phyloP scores from a whole-genome alignment of 768 basidiomycete species.

The Terana coerulea region DNA sequence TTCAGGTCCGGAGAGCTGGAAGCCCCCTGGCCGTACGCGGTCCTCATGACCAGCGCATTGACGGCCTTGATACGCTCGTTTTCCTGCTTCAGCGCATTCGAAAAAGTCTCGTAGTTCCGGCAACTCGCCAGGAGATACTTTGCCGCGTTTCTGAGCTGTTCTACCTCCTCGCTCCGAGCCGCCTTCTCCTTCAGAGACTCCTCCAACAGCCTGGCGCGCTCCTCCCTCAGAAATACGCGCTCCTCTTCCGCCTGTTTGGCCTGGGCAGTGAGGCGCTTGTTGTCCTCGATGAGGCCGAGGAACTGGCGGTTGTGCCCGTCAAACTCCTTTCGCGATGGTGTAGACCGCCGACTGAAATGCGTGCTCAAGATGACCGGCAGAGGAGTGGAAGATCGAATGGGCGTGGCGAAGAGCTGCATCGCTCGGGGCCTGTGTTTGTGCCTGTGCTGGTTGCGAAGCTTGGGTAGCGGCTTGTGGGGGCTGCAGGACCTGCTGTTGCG shows the following conservation, averaged over 20 bases:
- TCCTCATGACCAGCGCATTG: constrained; percentile 3
- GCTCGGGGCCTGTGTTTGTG: too few species aligned
- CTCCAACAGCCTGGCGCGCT: constrained; percentile 1
- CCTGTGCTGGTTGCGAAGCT: too few species aligned
- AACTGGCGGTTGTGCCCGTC: not conserved
- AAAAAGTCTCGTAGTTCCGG: not conserved
- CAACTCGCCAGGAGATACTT: not conserved
- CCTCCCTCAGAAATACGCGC: not conserved
- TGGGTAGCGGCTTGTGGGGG: too few species aligned
- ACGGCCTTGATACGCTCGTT: not conserved
- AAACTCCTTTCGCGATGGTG: not conserved
- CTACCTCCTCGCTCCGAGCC: not conserved
- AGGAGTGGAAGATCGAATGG: too few species aligned
- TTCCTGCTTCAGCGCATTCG: not conserved
- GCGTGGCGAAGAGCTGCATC: too few species aligned
- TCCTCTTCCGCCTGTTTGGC: not conserved
- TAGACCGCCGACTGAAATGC: not conserved
- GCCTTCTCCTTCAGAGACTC: not conserved
- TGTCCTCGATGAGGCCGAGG: not conserved
- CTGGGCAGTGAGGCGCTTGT: not conserved
- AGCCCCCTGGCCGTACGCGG: too few species aligned
- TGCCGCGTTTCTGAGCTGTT: not conserved
- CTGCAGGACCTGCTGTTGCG: too few species aligned
- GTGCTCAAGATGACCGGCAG: not conserved
- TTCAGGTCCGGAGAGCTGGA: too few species aligned